These are phyloP conservation scores for Arthonia radiata DNA, from an alignment of 495 filamentous ascomycete species.

Conservation along the genomic window DNA sequence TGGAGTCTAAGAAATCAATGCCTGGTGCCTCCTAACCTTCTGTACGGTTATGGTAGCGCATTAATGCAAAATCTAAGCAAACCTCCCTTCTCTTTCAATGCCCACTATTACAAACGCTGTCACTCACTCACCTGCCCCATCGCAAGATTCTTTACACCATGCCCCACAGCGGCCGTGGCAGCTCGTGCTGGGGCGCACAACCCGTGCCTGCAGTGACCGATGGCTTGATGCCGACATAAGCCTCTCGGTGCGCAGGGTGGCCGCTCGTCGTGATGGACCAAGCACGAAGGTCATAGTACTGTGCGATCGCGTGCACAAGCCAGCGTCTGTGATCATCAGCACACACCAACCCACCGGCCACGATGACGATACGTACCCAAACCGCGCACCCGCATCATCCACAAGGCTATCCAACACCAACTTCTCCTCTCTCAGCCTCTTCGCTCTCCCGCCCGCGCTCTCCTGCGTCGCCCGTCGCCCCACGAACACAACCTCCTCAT, in stretches of 20 bases:
- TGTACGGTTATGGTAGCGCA: too few species aligned
- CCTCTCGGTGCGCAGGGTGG: slow-evolving; percentile 50
- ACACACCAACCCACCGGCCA: background rate
- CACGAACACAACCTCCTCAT: slow-evolving; percentile 88
- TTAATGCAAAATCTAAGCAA: too few species aligned
- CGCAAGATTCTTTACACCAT: too few species aligned
- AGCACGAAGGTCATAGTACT: slow-evolving; percentile 76
- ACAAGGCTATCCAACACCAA: slow-evolving; percentile 54
- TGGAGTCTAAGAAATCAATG: too few species aligned
- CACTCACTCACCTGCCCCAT: too few species aligned
- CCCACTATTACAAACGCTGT: too few species aligned
- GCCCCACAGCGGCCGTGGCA: too few species aligned
- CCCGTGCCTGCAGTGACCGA: too few species aligned
- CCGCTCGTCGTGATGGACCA: slow-evolving; percentile 62
- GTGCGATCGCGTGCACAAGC: slow-evolving; percentile 78
- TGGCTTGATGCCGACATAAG: slow-evolving; percentile 73
- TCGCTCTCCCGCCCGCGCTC: slow-evolving; percentile 16
- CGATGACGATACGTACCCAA: slow-evolving; percentile 37
- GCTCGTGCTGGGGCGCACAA: too few species aligned
- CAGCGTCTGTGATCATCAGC: slow-evolving; percentile 35
- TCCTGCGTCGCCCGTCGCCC: slow-evolving; percentile 27
- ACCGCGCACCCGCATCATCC: slow-evolving; percentile 49
- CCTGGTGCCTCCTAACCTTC: too few species aligned
- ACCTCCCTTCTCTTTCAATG: too few species aligned
- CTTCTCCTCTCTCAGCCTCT: slow-evolving; percentile 35